These are phyloP conservation scores for Mycena citricolor DNA, from an alignment of 1,284 basidiomycete species.

Conservation along the genomic window DNA sequence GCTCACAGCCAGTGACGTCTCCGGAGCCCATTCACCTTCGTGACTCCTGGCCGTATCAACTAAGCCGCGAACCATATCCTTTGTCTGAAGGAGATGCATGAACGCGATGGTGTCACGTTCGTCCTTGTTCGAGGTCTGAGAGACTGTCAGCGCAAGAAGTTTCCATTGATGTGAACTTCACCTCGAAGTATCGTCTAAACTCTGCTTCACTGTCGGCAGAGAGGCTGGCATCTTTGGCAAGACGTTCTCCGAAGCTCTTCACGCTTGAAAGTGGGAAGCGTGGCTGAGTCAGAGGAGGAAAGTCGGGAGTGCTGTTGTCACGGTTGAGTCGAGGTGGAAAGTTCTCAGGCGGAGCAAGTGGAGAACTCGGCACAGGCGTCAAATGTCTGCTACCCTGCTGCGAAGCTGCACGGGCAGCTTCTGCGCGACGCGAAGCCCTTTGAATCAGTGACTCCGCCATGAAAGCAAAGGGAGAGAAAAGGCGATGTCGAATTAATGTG, in stretches of 20 bases:
- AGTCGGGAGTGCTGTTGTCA: too few species aligned
- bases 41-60: too few species aligned
- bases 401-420: too few species aligned
- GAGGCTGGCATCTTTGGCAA: not conserved
- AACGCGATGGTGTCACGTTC: slow-evolving; percentile 1
- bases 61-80: not conserved
- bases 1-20: not conserved
- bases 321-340: too few species aligned
- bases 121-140: slow-evolving; percentile 5
- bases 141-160: not conserved
- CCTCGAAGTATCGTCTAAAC: not conserved
- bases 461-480: too few species aligned
- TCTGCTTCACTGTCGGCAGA: not conserved
- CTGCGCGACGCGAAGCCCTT: too few species aligned
- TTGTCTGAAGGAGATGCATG: not conserved
- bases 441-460: too few species aligned
- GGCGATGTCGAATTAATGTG: too few species aligned
- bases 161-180: not conserved
- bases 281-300: too few species aligned
- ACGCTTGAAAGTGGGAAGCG: not conserved
- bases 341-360: too few species aligned
- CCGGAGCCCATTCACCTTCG: not conserved
- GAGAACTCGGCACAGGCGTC: too few species aligned
- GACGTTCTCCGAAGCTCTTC: not conserved
- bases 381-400: too few species aligned